phyloP scores from a whole-genome alignment of 2,329 filamentous ascomycete species.

The Macroventuria anomochaeta region DNA sequence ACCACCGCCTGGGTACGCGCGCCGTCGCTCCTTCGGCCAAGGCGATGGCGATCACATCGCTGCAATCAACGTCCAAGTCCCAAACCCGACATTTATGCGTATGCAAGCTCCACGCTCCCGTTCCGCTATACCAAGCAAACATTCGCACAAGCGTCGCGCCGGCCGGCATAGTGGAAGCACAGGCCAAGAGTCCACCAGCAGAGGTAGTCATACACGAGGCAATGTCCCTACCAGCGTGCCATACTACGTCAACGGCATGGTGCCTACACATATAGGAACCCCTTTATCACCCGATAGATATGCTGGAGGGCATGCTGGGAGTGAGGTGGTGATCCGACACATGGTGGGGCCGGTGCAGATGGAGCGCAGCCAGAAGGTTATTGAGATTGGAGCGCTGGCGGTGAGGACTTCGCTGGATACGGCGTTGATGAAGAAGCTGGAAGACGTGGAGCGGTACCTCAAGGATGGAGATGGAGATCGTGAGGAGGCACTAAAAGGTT shows the following conservation, averaged over 20 bases:
- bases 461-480: slow-evolving; percentile 10
- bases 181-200: not conserved
- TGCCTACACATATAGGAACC: slow-evolving; percentile 24
- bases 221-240: slow-evolving; percentile 11
- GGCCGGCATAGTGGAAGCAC: not conserved
- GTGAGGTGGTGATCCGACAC: slow-evolving; percentile 20
- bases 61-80: not conserved
- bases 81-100: slow-evolving; percentile 34
- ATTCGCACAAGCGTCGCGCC: slow-evolving; percentile 1
- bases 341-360: slow-evolving; percentile 31
- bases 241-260: slow-evolving; percentile 8
- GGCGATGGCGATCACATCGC: slow-evolving; percentile 26
- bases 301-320: not conserved
- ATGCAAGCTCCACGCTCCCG: slow-evolving; percentile 25
- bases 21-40: slow-evolving; percentile 41
- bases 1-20: slow-evolving; percentile 17
- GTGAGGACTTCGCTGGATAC: slow-evolving; percentile 19
- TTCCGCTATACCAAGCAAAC: slow-evolving; percentile 10
- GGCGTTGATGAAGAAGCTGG: slow-evolving; percentile 20
- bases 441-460: slow-evolving; percentile 28
- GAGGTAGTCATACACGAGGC: not conserved
- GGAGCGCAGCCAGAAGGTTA: slow-evolving; percentile 29
- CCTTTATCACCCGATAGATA: slow-evolving; percentile 12
- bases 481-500: slow-evolving; percentile 27
- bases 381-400: slow-evolving; percentile 42